Percentiles rank a stretch among this genome's conserved stretches.
phyloP scores from a whole-genome alignment of 352 stramenopile species.

The Globisporangium carolinianum region DNA sequence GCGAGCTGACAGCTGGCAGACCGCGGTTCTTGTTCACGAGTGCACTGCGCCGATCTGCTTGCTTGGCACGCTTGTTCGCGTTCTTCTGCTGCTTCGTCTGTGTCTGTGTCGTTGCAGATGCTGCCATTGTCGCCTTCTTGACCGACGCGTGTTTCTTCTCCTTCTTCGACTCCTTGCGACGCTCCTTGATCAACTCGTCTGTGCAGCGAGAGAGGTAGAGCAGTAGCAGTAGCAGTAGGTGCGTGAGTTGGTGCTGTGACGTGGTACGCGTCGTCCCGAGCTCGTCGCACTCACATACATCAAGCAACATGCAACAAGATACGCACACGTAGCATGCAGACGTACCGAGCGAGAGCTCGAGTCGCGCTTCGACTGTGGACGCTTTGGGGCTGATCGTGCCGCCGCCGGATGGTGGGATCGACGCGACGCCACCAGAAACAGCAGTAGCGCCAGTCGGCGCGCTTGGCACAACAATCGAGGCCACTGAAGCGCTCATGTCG shows the following conservation, averaged over 20 bases:
- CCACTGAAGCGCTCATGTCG: constrained; percentile 8
- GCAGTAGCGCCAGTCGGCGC: constrained; percentile 1
- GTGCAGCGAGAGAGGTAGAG: background rate
- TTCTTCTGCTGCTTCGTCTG: constrained; percentile 18
- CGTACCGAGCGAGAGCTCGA: constrained; percentile 41
- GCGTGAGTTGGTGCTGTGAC: background rate
- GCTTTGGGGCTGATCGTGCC: constrained; percentile 9
- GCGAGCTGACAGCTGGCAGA: constrained; percentile 8
- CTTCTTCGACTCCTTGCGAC: constrained; percentile 67
- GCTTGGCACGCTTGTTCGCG: constrained; percentile 5
- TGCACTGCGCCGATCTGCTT: constrained; percentile 26
- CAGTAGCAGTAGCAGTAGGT: background rate
- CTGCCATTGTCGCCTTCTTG: constrained; percentile 11
- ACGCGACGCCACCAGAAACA: background rate
- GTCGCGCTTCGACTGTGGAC: constrained; percentile 23
- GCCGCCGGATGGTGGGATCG: background rate
- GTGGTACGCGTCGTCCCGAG: no score
- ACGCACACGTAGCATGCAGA: background rate
- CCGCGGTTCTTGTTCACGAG: constrained; percentile 45
- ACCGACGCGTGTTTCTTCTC: constrained; percentile 19
- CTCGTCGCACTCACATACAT: background rate
- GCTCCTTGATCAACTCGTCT: constrained; percentile 71
- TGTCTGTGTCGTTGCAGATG: constrained; percentile 8
- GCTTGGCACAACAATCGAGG: constrained; percentile 3
- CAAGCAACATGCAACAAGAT: background rate